These are phyloP conservation scores for Reticulascus tulasneorum DNA, from an alignment of 2,329 filamentous ascomycete genomes.

Conservation along the genomic window DNA sequence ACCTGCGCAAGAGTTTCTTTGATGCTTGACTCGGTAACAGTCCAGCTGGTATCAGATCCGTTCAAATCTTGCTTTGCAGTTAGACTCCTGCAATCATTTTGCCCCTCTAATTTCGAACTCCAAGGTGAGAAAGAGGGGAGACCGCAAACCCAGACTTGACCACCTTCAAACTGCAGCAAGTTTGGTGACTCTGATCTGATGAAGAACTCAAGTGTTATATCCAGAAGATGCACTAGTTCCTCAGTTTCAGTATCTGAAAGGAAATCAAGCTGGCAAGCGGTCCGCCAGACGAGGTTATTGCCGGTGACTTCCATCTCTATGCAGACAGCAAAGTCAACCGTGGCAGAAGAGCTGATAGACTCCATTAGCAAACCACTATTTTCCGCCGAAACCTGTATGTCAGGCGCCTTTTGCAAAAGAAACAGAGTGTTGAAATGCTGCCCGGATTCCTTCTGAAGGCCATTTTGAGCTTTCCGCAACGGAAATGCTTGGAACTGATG, in stretches of 20 bases:
- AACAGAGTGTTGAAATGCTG: slow-evolving; percentile 54
- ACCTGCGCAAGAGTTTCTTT: slow-evolving; percentile 49
- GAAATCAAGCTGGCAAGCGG: slow-evolving; percentile 61
- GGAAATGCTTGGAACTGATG: slow-evolving; percentile 74
- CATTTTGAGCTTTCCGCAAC: slow-evolving; percentile 61
- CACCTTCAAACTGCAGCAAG: slow-evolving; percentile 49
- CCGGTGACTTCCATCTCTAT: slow-evolving; percentile 69
- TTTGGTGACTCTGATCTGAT: slow-evolving; percentile 42
- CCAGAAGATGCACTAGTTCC: slow-evolving; percentile 54
- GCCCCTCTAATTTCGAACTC: slow-evolving; percentile 1
- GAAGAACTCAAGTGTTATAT: slow-evolving; percentile 55
- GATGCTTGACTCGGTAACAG: slow-evolving; percentile 31
- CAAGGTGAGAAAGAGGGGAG: slow-evolving; percentile 46
- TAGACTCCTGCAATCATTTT: neutral
- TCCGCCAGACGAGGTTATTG: slow-evolving; percentile 61
- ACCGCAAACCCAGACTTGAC: slow-evolving; percentile 61
- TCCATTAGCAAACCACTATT: slow-evolving; percentile 43
- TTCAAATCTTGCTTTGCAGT: neutral
- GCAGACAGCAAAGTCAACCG: slow-evolving; percentile 78
- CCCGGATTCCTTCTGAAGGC: slow-evolving; percentile 25
- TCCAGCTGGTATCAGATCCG: slow-evolving; percentile 25
- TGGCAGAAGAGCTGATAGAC: slow-evolving; percentile 60
- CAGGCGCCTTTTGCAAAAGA: slow-evolving; percentile 42
- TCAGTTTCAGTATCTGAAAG: slow-evolving; percentile 42
- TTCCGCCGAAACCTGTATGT: neutral